These are phyloP conservation scores for Eutrema heterophyllum DNA, from an alignment of 345 rosid species.

Conservation along the genomic window DNA sequence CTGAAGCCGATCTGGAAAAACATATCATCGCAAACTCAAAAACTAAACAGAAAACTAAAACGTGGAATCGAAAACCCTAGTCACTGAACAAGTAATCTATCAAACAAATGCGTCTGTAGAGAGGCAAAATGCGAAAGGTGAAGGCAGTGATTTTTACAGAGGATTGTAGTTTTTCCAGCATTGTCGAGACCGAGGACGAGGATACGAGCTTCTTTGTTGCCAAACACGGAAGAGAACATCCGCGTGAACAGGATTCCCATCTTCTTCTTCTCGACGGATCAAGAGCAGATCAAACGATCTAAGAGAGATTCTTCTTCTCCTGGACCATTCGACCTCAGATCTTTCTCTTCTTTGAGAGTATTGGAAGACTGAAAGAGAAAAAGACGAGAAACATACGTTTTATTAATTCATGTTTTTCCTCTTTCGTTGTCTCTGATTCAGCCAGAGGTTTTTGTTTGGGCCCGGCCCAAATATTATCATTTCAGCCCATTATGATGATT, in stretches of 20 bases:
- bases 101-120: not conserved
- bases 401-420: not conserved
- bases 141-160: constrained; percentile 40
- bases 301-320: constrained; percentile 31
- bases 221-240: constrained; percentile 73
- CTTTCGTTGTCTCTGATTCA: not conserved
- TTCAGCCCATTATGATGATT: not conserved
- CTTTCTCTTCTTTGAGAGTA: constrained; percentile 8
- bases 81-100: not conserved
- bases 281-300: constrained; percentile 27
- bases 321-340: constrained; percentile 29
- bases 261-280: not conserved
- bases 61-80: constrained; percentile 14
- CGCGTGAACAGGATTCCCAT: constrained; percentile 78
- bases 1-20: constrained; percentile 80
- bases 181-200: constrained; percentile 91
- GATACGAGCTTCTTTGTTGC: constrained; percentile 79
- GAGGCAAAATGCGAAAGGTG: not conserved
- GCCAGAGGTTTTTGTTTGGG: not conserved
- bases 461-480: not conserved
- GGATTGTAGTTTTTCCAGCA: constrained; percentile 89
- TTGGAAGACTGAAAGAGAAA: constrained; percentile 9
- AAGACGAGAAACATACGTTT: not conserved
- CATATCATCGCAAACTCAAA: not conserved
- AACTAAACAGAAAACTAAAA: not conserved